Conservation (phyloP, 2,329 filamentous ascomycete genomes). For the Stemphylium vesicarium region DNA sequence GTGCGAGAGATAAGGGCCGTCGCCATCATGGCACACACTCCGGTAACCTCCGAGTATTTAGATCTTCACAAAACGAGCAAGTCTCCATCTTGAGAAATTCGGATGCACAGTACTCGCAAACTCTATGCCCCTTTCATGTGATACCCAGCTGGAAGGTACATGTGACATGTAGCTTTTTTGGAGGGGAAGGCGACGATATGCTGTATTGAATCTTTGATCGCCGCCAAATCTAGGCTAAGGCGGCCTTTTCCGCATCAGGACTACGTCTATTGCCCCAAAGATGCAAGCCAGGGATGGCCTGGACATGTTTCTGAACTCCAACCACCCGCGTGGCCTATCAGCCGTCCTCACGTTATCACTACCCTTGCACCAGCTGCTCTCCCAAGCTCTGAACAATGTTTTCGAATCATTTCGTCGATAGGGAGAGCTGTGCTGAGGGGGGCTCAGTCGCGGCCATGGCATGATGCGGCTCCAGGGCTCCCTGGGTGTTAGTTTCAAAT, state of each 20-base stretch:
- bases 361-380: conserved; percentile 9
- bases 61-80: background rate
- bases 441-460: conserved; percentile 1
- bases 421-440: conserved; percentile 2
- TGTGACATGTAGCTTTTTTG: background rate
- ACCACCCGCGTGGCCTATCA: conserved; percentile 22
- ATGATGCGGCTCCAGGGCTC: conserved; percentile 1
- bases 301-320: conserved; percentile 7
- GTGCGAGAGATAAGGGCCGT: background rate
- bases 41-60: background rate
- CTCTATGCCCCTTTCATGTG: background rate
- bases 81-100: too few relatives aligned
- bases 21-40: background rate
- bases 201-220: conserved; percentile 10
- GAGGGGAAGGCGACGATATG: background rate
- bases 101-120: background rate
- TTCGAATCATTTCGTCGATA: conserved; percentile 22
- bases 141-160: background rate
- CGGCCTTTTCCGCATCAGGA: conserved; percentile 3
- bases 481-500: background rate
- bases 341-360: conserved; percentile 21
- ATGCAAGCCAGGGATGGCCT: conserved; percentile 7
- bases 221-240: conserved; percentile 4
- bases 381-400: conserved; percentile 14
- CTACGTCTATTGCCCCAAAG: background rate